Base-by-base conservation (phyloP, 129 eudicot genomes). In the Tanacetum coccineum region DNA sequence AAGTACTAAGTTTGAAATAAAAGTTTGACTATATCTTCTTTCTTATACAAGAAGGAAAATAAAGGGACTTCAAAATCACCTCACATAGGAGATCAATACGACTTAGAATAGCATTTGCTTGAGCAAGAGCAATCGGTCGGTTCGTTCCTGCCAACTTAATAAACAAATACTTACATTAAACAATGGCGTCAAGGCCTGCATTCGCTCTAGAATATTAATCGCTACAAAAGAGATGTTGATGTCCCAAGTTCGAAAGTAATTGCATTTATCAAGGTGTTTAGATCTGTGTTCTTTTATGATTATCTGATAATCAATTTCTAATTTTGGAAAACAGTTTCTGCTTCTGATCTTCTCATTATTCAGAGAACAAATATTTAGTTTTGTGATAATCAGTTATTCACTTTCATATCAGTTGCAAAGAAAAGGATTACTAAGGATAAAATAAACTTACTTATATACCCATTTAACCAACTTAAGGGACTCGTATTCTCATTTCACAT, bases 91-190 rank as follows among this genome's bases (percentile, higher is more conserved):
- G 96, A 84, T 88, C 92, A 68, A 93, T 93, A 65, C 96, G 87
- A 79, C 85, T 88, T 51, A 93, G 79, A 59, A 75, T 70, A 78
- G 98, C 96, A 86, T 93, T 93, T 28, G 98, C 96, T 79, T 93
- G 92, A 67, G 98, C 96, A 70, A 93, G 98, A 71, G 98, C 98
- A 82, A 93, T 78, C 62, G 95, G 98, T n/a, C 96, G 84, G 76
- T 93, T 89, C 19, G 87, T 79, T 71, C 98, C 98, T 66, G 98
- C 98, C 53, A 93, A 80, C 98, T 93, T 81, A 14, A 80, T n/a
- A 75, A 64, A 66, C 19, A 65, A 58, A 60, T 66, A 32, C 52
- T 28, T 48, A 67, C 54, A 67, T 62, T 64, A 49, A 80, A 59
- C 56, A 73, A 57, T 36, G 45, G 49, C 30, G 32, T 53, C 62